These are phyloP conservation scores for Diutina siamensis DNA, from an alignment of 1,139 yeast species.

Conservation along the genomic window DNA sequence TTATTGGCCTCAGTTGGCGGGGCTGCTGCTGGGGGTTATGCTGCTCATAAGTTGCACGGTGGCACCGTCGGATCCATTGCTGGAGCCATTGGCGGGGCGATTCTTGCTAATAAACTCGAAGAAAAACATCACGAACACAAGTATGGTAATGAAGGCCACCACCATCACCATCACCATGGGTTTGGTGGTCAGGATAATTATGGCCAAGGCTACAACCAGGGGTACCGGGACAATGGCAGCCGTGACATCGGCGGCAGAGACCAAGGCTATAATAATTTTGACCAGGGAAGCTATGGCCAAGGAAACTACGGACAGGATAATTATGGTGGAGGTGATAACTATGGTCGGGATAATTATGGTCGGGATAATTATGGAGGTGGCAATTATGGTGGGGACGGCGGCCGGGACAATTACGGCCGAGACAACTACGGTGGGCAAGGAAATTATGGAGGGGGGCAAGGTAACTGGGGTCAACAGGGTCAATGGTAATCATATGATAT, in stretches of 20 bases:
- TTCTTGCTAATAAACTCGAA: constrained; percentile 3
- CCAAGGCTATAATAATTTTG: neutral
- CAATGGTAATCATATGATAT: neutral
- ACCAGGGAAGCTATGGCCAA: neutral
- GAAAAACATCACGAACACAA: neutral
- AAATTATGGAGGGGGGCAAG: neutral
- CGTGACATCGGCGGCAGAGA: neutral
- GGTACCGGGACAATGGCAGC: neutral
- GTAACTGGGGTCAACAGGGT: neutral
- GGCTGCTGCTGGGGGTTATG: constrained; percentile 1
- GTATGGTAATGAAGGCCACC: neutral
- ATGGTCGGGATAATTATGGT: neutral
- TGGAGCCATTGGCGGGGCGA: constrained; percentile 1
- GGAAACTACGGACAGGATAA: neutral
- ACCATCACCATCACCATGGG: neutral
- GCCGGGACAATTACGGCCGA: neutral
- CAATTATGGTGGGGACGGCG: neutral
- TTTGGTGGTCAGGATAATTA: no score
- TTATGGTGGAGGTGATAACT: neutral
- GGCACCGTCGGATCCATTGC: no score
- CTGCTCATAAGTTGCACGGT: no score
- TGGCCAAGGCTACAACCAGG: no score
- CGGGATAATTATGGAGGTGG: neutral
- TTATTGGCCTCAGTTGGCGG: constrained; percentile 2
- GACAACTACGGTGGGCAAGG: neutral